Percentiles rank a stretch among this genome's conserved stretches.
These are phyloP conservation scores for Chernovozyma sophiae-reginae DNA, from an alignment of 1,139 yeast species.

Conservation along the genomic window DNA sequence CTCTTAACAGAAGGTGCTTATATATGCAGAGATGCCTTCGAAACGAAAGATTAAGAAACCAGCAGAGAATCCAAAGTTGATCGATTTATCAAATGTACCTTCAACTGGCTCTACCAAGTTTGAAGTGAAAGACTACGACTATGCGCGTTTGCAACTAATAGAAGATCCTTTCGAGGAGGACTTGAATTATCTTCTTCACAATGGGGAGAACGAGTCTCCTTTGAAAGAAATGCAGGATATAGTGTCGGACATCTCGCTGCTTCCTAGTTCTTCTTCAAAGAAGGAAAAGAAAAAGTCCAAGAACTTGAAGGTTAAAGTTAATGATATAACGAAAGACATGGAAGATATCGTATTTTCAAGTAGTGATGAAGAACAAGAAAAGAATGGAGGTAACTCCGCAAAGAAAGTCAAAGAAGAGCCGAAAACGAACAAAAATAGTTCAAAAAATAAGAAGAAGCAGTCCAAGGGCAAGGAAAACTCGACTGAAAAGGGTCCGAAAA, in stretches of 20 bases:
- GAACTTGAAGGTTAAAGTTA: constrained; percentile 11
- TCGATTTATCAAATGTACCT: constrained; percentile 8
- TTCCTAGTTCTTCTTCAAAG: not conserved
- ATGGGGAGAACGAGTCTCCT: not conserved
- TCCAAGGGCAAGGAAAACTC: not conserved
- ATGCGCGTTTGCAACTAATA: constrained; percentile 10
- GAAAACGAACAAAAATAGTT: constrained; percentile 1
- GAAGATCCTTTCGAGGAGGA: constrained; percentile 21
- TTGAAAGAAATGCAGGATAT: not conserved
- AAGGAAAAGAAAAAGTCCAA: constrained; percentile 4
- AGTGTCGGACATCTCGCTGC: not conserved
- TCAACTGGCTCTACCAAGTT: constrained; percentile 6
- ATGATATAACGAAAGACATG: constrained; percentile 24
- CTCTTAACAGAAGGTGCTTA: no score
- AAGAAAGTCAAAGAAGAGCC: constrained; percentile 1
- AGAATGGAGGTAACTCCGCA: not conserved
- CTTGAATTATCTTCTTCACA: constrained; percentile 16
- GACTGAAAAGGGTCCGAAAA: constrained; percentile 4
- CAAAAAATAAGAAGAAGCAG: constrained; percentile 2
- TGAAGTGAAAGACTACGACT: constrained; percentile 16
- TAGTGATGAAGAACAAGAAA: constrained; percentile 2
- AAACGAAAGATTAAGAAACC: not conserved
- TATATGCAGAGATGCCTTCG: not conserved
- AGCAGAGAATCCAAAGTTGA: constrained; percentile 1
- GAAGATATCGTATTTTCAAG: constrained; percentile 10